Evolutionary conservation across 2,329 filamentous ascomycete species (phyloP).

Genomic region (Aspergillus sp.): DNA sequence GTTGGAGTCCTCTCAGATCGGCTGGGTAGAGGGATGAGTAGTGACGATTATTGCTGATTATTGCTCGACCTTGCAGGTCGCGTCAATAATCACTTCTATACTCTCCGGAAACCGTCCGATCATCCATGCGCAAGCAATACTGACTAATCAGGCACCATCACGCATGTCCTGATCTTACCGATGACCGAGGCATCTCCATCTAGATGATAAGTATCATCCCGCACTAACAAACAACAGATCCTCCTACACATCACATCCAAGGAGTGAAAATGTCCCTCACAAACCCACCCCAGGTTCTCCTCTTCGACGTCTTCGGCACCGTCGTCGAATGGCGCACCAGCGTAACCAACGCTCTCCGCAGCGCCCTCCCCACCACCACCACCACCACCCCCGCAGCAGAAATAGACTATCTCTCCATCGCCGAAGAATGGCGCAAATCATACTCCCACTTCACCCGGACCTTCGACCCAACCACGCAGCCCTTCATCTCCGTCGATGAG

Average conservation of each 20-base stretch:
- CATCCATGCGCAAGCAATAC: too few species aligned
- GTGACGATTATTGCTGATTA: not conserved
- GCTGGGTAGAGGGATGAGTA: not conserved
- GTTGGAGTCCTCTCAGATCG: too few species aligned
- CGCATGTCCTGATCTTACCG: too few species aligned
- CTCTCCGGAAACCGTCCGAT: too few species aligned
- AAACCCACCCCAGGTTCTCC: conserved; percentile 22
- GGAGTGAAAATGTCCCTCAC: conserved; percentile 20
- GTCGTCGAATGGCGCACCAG: conserved; percentile 74
- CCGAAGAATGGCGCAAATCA: conserved; percentile 66
- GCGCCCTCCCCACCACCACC: conserved; percentile 47
- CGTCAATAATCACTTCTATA: not conserved
- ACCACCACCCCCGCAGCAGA: conserved; percentile 39
- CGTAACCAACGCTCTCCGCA: conserved; percentile 59
- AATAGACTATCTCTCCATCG: conserved; percentile 62
- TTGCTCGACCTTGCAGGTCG: not conserved
- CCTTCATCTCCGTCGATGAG: conserved; percentile 69
- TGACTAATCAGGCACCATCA: too few species aligned
- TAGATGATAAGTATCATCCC: too few species aligned
- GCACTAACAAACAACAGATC: not conserved
- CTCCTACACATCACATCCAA: too few species aligned
- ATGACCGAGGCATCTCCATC: too few species aligned
- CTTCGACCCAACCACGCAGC: conserved; percentile 31
- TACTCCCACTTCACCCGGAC: conserved; percentile 61
- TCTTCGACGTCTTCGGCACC: conserved; percentile 50